phyloP scores from a whole-genome alignment of 805 yeast genomes.

The Candida cerambycidarum region DNA sequence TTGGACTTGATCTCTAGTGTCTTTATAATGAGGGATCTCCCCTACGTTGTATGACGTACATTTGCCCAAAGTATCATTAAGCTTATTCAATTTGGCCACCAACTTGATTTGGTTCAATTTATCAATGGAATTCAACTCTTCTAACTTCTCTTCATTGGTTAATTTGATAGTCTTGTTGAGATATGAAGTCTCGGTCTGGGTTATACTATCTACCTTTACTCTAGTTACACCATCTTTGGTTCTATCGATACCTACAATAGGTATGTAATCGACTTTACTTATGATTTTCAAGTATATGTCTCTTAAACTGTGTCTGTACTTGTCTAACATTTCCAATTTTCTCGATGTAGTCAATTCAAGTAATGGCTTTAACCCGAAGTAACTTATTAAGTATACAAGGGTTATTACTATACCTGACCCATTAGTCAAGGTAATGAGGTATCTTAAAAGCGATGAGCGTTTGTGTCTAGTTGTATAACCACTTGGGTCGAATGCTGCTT shows the following conservation, averaged over 20 bases:
- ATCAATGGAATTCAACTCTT: conserved; percentile 21
- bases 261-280: conserved; percentile 36
- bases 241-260: conserved; percentile 37
- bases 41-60: conserved; percentile 27
- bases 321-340: conserved; percentile 35
- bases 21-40: conserved; percentile 35
- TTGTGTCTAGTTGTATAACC: conserved; percentile 20
- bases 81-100: conserved; percentile 21
- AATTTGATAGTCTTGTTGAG: conserved; percentile 12
- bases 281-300: conserved; percentile 36
- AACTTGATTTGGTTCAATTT: conserved; percentile 26
- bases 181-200: conserved; percentile 34
- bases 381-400: conserved; percentile 31
- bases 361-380: conserved; percentile 34
- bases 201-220: conserved; percentile 36
- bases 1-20: conserved; percentile 28
- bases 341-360: conserved; percentile 29
- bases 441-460: conserved; percentile 24
- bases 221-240: conserved; percentile 18
- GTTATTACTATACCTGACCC: conserved; percentile 33
- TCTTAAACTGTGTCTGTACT: conserved; percentile 30
- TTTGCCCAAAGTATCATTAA: conserved; percentile 21
- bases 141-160: conserved; percentile 17
- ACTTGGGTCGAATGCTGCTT: conserved; percentile 36
- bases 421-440: conserved; percentile 30